Evolutionary conservation across 371 early-diverging fungal species (phyloP).

Genomic region (Sporodiniella umbellata): DNA sequence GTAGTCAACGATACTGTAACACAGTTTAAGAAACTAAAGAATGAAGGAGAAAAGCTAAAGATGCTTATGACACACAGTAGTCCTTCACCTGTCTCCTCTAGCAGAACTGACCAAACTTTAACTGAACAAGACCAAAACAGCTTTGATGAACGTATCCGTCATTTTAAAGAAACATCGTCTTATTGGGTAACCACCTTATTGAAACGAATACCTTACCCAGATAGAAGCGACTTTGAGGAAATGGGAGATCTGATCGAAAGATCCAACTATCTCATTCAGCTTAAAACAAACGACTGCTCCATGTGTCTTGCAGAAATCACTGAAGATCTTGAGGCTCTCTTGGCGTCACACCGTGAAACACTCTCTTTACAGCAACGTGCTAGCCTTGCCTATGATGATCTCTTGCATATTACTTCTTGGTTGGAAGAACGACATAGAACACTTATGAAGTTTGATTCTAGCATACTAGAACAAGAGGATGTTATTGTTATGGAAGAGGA

Average conservation of each 20-base stretch:
- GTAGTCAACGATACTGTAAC: constrained; percentile 20
- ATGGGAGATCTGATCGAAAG: constrained; percentile 14
- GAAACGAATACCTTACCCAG: constrained; percentile 29
- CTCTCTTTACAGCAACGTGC: constrained; percentile 40
- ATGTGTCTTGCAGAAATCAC: constrained; percentile 25
- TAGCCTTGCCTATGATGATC: constrained; percentile 36
- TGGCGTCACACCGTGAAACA: constrained; percentile 33
- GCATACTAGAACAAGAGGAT: constrained; percentile 18
- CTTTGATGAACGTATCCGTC: constrained; percentile 21
- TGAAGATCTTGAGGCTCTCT: constrained; percentile 30
- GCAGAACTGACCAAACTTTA: neutral
- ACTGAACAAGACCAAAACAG: constrained; percentile 1
- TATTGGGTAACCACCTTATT: constrained; percentile 29
- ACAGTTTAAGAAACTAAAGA: constrained; percentile 13
- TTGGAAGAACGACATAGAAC: constrained; percentile 30
- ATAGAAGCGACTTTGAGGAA: constrained; percentile 11
- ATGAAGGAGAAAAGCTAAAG: constrained; percentile 40
- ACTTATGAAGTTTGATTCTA: constrained; percentile 22
- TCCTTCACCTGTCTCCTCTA: constrained; percentile 2
- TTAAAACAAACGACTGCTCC: constrained; percentile 18
- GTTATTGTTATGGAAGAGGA: constrained; percentile 19
- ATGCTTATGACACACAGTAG: constrained; percentile 11
- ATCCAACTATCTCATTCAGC: constrained; percentile 12
- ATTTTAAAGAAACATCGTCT: constrained; percentile 35
- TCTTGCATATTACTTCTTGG: constrained; percentile 36